Conservation (phyloP, 1,284 basidiomycete species). For the Rhodotorula sp. region DNA sequence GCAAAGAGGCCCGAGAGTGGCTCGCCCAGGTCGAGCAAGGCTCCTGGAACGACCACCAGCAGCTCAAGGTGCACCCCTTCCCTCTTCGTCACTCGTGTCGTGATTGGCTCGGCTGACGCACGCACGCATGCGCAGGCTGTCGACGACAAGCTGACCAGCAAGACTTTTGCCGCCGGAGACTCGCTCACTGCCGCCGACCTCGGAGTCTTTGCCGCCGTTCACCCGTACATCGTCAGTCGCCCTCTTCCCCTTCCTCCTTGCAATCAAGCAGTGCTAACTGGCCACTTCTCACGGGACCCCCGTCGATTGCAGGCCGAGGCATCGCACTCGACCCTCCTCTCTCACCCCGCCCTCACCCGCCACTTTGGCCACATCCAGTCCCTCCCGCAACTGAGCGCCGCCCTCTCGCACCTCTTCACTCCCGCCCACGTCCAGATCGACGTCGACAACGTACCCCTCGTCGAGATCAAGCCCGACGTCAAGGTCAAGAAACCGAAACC, state of each 20-base stretch:
- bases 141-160: constrained; percentile 67
- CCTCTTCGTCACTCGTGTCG: too few species aligned
- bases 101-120: constrained; percentile 6
- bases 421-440: constrained; percentile 66
- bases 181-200: constrained; percentile 81
- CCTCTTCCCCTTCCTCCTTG: not conserved
- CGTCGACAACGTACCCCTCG: constrained; percentile 69
- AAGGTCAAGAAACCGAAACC: constrained; percentile 69
- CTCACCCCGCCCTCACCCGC: constrained; percentile 67
- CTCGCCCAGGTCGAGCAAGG: constrained; percentile 24
- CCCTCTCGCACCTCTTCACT: constrained; percentile 54
- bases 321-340: constrained; percentile 31
- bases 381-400: constrained; percentile 59
- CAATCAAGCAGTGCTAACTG: too few species aligned
- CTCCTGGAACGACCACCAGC: constrained; percentile 8
- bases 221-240: constrained; percentile 64
- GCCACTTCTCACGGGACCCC: too few species aligned
- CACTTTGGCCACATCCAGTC: constrained; percentile 92
- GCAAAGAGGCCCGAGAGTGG: constrained; percentile 22
- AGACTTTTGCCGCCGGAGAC: constrained; percentile 75
- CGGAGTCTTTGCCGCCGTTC: constrained; percentile 75
- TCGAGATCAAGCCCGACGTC: constrained; percentile 60
- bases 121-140: constrained; percentile 58
- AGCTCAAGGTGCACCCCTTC: constrained; percentile 22
- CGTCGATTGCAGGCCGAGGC: constrained; percentile 18